These are phyloP conservation scores for Calendula officinalis DNA, from an alignment of 129 eudicot genomes.

Conservation along the genomic window DNA sequence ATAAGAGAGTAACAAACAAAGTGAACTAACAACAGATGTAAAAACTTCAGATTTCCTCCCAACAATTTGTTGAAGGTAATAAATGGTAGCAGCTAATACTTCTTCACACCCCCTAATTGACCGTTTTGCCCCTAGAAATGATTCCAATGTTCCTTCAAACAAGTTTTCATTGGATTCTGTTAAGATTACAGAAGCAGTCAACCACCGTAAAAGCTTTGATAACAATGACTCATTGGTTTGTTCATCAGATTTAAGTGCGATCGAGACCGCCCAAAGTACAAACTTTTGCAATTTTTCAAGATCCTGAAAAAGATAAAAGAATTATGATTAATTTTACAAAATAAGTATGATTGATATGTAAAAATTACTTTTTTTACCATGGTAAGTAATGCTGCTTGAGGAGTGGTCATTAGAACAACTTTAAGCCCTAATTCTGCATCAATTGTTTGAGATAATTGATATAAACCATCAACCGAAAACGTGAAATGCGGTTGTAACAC, in stretches of 20 bases:
- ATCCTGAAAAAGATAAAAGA: slow-evolving; percentile 41
- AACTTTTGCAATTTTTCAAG: slow-evolving; percentile 57
- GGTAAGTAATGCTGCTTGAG: slow-evolving; percentile 49
- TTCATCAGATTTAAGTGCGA: slow-evolving; percentile 47
- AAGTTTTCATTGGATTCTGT: slow-evolving; percentile 31
- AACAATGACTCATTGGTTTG: slow-evolving; percentile 44
- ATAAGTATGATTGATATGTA: neutral
- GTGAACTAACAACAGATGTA: slow-evolving; percentile 71
- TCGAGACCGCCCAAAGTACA: slow-evolving; percentile 63
- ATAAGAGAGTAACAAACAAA: slow-evolving; percentile 62
- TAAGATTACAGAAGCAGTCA: slow-evolving; percentile 66
- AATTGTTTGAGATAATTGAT: slow-evolving; percentile 51
- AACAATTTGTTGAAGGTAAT: slow-evolving; percentile 69
- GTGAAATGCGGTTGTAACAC: slow-evolving; percentile 68
- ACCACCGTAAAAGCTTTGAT: slow-evolving; percentile 83
- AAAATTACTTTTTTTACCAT: slow-evolving; percentile 47
- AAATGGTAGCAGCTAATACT: slow-evolving; percentile 46
- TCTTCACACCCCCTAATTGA: slow-evolving; percentile 41
- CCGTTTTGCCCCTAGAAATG: slow-evolving; percentile 41
- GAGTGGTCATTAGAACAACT: slow-evolving; percentile 70
- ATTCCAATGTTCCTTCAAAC: slow-evolving; percentile 31
- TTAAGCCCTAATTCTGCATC: slow-evolving; percentile 62
- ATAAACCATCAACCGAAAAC: slow-evolving; percentile 54
- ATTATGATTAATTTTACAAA: neutral
- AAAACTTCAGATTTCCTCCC: slow-evolving; percentile 44